These are phyloP conservation scores for Hypoxylon crocopeplum DNA, from an alignment of 495 filamentous ascomycete genomes.

Conservation along the genomic window DNA sequence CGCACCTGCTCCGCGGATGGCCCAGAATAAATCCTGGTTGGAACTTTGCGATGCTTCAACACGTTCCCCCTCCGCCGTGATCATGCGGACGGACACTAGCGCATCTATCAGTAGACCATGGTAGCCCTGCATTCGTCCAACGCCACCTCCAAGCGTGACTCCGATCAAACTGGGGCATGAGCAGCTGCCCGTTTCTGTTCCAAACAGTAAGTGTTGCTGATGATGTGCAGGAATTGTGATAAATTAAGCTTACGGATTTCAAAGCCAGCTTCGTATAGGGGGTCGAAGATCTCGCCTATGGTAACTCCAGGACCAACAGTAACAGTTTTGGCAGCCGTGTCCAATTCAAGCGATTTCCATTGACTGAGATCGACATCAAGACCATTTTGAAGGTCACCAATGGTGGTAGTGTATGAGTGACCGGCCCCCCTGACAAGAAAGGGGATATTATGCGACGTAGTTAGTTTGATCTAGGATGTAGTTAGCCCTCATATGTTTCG, in stretches of 20 bases:
- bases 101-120: constrained; percentile 47
- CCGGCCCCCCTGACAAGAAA: constrained; percentile 42
- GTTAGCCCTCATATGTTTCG: not conserved
- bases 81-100: constrained; percentile 39
- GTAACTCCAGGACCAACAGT: constrained; percentile 34
- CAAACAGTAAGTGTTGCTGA: not conserved
- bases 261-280: constrained; percentile 38
- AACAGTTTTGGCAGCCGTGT: constrained; percentile 12
- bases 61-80: constrained; percentile 42
- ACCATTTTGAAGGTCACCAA: constrained; percentile 4
- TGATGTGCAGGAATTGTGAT: not conserved
- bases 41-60: constrained; percentile 40
- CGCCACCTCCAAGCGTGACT: constrained; percentile 49
- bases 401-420: constrained; percentile 34
- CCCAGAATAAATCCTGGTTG: constrained; percentile 50
- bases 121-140: constrained; percentile 41
- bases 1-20: constrained; percentile 44
- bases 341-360: constrained; percentile 31
- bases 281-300: constrained; percentile 29
- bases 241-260: constrained; percentile 31
- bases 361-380: constrained; percentile 40
- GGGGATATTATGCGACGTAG: constrained; percentile 18
- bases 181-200: constrained; percentile 39
- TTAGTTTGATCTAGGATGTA: constrained; percentile 10
- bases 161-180: constrained; percentile 44